phyloP scores from a whole-genome alignment of 106 monocot species.

The Narthecium ossifragum region DNA sequence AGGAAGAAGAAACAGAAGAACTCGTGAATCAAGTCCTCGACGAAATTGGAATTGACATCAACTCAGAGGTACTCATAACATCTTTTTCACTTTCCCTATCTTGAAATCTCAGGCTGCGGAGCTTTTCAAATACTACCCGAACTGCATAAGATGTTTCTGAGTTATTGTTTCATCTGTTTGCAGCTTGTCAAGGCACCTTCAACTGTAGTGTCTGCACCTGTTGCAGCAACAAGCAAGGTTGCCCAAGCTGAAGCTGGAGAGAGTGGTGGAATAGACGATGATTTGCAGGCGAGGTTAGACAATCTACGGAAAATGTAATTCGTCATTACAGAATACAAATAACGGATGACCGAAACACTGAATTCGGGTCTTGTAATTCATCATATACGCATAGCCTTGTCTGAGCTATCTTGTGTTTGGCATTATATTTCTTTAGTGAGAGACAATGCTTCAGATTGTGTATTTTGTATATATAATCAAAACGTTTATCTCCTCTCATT shows the following conservation, averaged over 20 bases:
- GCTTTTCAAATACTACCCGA: not conserved
- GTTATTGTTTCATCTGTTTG: not conserved
- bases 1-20: constrained; percentile 92
- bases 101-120: not conserved
- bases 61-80: constrained; percentile 45
- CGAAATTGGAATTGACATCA: constrained; percentile 89
- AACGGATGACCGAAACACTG: too few species aligned
- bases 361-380: too few species aligned
- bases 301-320: constrained; percentile 84
- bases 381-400: not conserved
- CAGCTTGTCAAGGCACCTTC: constrained; percentile 88
- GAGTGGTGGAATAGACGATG: constrained; percentile 59
- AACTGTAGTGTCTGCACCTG: constrained; percentile 42
- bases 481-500: not conserved
- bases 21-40: constrained; percentile 92
- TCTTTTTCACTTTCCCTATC: not conserved
- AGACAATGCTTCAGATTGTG: not conserved
- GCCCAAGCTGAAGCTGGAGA: constrained; percentile 61
- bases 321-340: too few species aligned
- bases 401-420: not conserved
- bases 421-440: not conserved
- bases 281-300: constrained; percentile 80
- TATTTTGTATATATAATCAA: not conserved
- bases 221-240: constrained; percentile 35
- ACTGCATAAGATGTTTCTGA: not conserved